These are phyloP conservation scores for Comarum palustre DNA, from an alignment of 306 rosid genomes.

Conservation along the genomic window DNA sequence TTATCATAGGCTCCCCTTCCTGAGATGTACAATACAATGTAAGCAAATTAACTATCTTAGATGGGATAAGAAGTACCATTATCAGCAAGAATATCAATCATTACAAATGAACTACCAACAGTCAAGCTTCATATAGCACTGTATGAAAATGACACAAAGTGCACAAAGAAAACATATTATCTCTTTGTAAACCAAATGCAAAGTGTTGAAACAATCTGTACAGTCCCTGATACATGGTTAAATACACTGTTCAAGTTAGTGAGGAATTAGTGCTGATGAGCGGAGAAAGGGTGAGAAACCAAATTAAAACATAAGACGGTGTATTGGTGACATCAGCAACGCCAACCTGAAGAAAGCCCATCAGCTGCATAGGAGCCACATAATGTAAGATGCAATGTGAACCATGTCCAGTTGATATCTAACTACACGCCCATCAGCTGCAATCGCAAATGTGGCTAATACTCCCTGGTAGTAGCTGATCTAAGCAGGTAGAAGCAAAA, in stretches of 20 bases:
- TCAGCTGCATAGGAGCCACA: not conserved
- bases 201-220: not conserved
- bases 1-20: conserved; percentile 93
- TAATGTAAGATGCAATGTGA: not conserved
- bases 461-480: not conserved
- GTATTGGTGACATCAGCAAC: not conserved
- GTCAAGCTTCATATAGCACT: not conserved
- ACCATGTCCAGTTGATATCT: not conserved
- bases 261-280: not conserved
- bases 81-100: not conserved
- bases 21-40: conserved; percentile 32
- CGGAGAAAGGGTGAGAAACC: not conserved
- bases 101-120: not conserved
- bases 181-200: not conserved
- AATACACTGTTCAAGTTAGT: not conserved
- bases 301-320: not conserved
- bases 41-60: conserved; percentile 12
- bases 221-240: not conserved
- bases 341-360: not conserved
- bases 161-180: not conserved
- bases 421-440: too few species aligned
- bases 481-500: not conserved
- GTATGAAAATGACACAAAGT: not conserved
- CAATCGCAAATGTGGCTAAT: not conserved
- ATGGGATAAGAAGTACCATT: conserved; percentile 1